Percentiles rank a stretch among this genome's conserved stretches.
Evolutionary conservation across 805 yeast genomes (phyloP).

Genomic region (Saccharomycopsis microspora): DNA sequence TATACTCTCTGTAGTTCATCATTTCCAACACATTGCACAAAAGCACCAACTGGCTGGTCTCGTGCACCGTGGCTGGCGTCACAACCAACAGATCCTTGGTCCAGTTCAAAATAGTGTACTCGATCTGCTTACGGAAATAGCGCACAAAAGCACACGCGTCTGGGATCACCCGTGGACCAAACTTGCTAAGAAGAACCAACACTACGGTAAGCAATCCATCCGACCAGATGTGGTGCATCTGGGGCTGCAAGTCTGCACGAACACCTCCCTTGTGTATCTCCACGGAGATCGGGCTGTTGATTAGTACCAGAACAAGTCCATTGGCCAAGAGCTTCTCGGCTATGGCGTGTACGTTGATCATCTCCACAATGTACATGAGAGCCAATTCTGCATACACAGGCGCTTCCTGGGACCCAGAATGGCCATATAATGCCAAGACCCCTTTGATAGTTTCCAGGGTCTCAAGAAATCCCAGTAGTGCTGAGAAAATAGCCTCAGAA

Average conservation of each 20-base stretch:
- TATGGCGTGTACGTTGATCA: slow-evolving; percentile 46
- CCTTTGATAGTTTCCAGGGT: slow-evolving; percentile 52
- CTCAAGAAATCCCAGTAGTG: slow-evolving; percentile 40
- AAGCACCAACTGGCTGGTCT: slow-evolving; percentile 57
- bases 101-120: slow-evolving; percentile 59
- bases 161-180: slow-evolving; percentile 53
- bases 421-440: slow-evolving; percentile 53
- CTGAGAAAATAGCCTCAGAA: slow-evolving; percentile 34
- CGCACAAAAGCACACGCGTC: slow-evolving; percentile 54
- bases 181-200: slow-evolving; percentile 43
- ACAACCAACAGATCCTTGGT: slow-evolving; percentile 38
- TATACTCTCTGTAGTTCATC: slow-evolving; percentile 40
- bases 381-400: slow-evolving; percentile 64
- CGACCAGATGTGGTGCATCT: slow-evolving; percentile 74
- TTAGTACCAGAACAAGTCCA: slow-evolving; percentile 57
- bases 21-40: slow-evolving; percentile 46
- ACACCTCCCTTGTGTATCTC: slow-evolving; percentile 58
- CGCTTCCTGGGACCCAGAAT: slow-evolving; percentile 54
- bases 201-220: slow-evolving; percentile 67
- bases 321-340: slow-evolving; percentile 54
- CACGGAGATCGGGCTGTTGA: slow-evolving; percentile 64
- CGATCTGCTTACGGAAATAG: slow-evolving; percentile 56
- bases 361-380: slow-evolving; percentile 55
- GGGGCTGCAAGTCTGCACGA: slow-evolving; percentile 33
- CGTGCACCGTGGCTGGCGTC: slow-evolving; percentile 40